phyloP scores from a whole-genome alignment of 225 moss, liverwort and hornwort species.

The Polytrichum commune region DNA sequence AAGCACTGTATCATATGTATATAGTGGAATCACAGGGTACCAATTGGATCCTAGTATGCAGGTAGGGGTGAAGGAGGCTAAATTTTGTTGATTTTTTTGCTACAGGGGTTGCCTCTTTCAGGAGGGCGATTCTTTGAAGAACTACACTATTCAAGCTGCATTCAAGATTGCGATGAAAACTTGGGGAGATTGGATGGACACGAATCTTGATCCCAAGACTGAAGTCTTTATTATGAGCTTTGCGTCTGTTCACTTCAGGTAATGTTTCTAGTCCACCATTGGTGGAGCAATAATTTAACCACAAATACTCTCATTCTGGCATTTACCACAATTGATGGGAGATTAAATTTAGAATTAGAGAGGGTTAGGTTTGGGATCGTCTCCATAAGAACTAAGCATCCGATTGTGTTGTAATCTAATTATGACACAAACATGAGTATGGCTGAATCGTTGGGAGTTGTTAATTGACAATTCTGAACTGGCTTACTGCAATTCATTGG shows the following conservation, averaged over 20 bases:
- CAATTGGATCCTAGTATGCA: not conserved
- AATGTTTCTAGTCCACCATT: not conserved
- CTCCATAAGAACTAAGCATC: too few species aligned
- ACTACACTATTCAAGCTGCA: conserved; percentile 48
- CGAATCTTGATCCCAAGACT: conserved; percentile 35
- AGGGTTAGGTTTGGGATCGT: not conserved
- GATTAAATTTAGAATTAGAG: not conserved
- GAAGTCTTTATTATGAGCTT: conserved; percentile 80
- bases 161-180: conserved; percentile 56
- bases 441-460: too few species aligned
- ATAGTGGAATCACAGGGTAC: too few species aligned
- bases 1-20: not conserved
- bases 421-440: too few species aligned
- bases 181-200: conserved; percentile 48
- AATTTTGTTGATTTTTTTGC: not conserved
- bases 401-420: too few species aligned
- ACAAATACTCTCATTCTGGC: not conserved
- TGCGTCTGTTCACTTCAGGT: conserved; percentile 81
- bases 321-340: not conserved
- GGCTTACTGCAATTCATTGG: too few species aligned
- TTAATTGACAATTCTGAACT: too few species aligned
- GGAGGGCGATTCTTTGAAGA: conserved; percentile 20
- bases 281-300: not conserved
- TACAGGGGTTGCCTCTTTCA: conserved; percentile 68
- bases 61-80: not conserved